Conservation (phyloP, 805 yeast species). For the Wickerhamiella occidentalis region DNA sequence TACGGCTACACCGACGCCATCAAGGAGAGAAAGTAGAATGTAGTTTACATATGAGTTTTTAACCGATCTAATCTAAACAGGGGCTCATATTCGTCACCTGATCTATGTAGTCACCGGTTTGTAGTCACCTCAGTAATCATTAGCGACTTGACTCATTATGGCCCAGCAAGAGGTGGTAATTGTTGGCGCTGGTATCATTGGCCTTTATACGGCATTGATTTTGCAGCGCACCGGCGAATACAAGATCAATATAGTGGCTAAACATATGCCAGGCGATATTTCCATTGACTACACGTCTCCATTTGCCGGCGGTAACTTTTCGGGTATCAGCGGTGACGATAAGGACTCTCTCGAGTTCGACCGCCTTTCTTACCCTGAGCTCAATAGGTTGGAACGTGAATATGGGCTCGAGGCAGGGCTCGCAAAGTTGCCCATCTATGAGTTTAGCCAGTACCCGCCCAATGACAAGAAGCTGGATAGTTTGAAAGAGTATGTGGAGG, state of each 20-base stretch:
- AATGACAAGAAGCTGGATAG: conserved; percentile 37
- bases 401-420: conserved; percentile 49
- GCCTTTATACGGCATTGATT: conserved; percentile 48
- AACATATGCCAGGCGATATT: conserved; percentile 67
- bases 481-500: conserved; percentile 38
- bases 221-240: conserved; percentile 33
- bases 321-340: conserved; percentile 50
- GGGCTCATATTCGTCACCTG: no score
- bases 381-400: conserved; percentile 32
- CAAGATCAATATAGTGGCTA: conserved; percentile 47
- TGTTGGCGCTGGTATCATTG: conserved; percentile 52
- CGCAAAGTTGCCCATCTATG: conserved; percentile 43
- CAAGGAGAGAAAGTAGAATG: not conserved
- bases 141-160: not conserved
- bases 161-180: conserved; percentile 18
- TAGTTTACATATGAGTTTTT: no score
- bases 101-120: not conserved
- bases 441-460: conserved; percentile 44
- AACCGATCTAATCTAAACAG: no score
- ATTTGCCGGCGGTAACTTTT: conserved; percentile 61
- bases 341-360: conserved; percentile 40
- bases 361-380: conserved; percentile 42
- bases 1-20: not conserved
- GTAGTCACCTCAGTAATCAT: not conserved
- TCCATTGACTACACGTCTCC: conserved; percentile 67